Evolutionary conservation across 2,329 filamentous ascomycete species (phyloP).

Genomic region (Delphinella strobiligena): DNA sequence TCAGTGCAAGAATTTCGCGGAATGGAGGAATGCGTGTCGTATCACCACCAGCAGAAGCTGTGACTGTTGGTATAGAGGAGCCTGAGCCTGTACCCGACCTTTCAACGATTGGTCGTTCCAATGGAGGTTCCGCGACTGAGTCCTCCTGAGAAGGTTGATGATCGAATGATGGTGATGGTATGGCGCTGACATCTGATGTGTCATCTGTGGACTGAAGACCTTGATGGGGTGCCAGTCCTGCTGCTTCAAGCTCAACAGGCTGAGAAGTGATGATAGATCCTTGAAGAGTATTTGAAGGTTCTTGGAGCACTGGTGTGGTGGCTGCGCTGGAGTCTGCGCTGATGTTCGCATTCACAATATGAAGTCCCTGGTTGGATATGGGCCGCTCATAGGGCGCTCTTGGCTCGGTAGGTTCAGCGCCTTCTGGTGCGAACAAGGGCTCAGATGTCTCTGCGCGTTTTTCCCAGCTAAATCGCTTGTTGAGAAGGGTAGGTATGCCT

Average conservation of each 20-base stretch:
- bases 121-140: too few species aligned
- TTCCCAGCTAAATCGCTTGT: slow-evolving; percentile 28
- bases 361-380: slow-evolving; percentile 20
- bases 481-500: slow-evolving; percentile 13
- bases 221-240: too few species aligned
- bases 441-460: slow-evolving; percentile 10
- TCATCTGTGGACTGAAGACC: too few species aligned
- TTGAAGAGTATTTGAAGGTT: background rate
- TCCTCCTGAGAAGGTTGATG: too few species aligned
- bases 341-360: slow-evolving; percentile 31
- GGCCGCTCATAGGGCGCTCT: slow-evolving; percentile 18
- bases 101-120: too few species aligned
- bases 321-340: slow-evolving; percentile 15
- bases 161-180: too few species aligned
- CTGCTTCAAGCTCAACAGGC: too few species aligned
- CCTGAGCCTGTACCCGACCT: too few species aligned
- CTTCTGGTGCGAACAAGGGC: slow-evolving; percentile 2
- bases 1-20: slow-evolving; percentile 64
- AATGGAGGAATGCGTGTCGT: slow-evolving; percentile 45
- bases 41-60: background rate
- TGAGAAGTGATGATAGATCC: background rate
- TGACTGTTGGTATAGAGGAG: too few species aligned
- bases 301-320: background rate
- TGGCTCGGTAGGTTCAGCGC: slow-evolving; percentile 9
- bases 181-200: too few species aligned